A percentile compares a stretch with the other conserved stretches of the same genome.
Evolutionary conservation across 257 asterid genomes (phyloP).

Genomic region (Penstemon eatonii): DNA sequence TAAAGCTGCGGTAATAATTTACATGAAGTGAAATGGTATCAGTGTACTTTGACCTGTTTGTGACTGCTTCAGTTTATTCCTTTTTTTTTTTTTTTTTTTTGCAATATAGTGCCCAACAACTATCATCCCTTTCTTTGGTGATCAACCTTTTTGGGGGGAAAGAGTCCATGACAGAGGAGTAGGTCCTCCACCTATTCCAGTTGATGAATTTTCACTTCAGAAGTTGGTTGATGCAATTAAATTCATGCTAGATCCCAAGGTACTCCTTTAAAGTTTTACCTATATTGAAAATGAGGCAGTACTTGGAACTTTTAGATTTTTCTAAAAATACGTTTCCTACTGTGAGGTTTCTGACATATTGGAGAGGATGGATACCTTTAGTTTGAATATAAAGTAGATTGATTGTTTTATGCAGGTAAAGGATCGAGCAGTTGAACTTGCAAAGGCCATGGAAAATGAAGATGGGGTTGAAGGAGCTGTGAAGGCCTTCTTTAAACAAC

Average conservation of each 20-base stretch:
- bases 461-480: conserved; percentile 96
- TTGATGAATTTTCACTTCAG: conserved; percentile 73
- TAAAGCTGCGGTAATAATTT: conserved; percentile 74
- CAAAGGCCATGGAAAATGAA: conserved; percentile 92
- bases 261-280: conserved; percentile 24
- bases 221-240: conserved; percentile 71
- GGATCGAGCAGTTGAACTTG: conserved; percentile 78
- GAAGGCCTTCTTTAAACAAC: conserved; percentile 85
- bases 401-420: conserved; percentile 60
- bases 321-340: neutral
- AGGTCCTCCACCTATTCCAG: conserved; percentile 88
- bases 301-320: too few relatives aligned
- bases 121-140: conserved; percentile 89
- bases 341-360: neutral
- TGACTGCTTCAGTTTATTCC: conserved; percentile 5
- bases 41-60: neutral
- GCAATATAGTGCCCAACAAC: conserved; percentile 82
- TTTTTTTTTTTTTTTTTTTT: neutral
- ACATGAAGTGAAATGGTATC: neutral
- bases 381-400: conserved; percentile 17
- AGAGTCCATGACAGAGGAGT: conserved; percentile 86
- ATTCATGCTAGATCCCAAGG: conserved; percentile 81
- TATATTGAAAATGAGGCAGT: neutral
- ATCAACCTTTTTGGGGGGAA: conserved; percentile 97
- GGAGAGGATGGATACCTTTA: neutral